Evolutionary conservation across 148 eudicot species (phyloP), one percentile per base, ranked within the genome.

Genomic region (Vaccinium vitisidaea): DNA sequence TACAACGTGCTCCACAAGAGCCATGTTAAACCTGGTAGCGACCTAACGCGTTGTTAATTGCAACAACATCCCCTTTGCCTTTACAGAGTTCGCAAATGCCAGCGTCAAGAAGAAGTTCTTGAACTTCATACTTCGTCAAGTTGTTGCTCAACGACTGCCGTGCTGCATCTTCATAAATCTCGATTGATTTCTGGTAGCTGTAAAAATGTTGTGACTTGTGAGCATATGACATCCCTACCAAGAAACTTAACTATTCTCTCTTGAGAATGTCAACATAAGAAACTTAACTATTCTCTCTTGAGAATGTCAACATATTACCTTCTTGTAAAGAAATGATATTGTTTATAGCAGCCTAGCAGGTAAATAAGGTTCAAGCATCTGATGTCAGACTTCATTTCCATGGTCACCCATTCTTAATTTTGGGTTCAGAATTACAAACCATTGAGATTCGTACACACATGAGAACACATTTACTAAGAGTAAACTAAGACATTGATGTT

Each of bases 71-170:
- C 6, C 94, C 94, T 75, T 87, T 92, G 12, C 94, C 94, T 80
- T 88, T 93, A 69, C 98, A 95, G 14, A 95, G 91, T 80, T 92
- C 95, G 89, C 98, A 95, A 81, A 95, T 86, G 58, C 95, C 97
- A 81, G 98, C 98, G 85, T 90, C 89, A 10, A 95, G 93, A 75
- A 95, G 97, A 85, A 92, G 92, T 5, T 93, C 93, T 89, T 88
- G 86, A 61, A 86, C 94, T 88, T 92, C 97, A 86, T 92, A 95
- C 86, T 88, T 92, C 82, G 90, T 90, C 84, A 89, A 27, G 79
- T 90, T 89, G 77, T 89, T 92, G 52, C 84, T 91, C 54, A 92
- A 83, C 6, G 93, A 92, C 48, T 92, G 89, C n/a, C 85, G 83
- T 3, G 95, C 94, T 77, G 92, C 86, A 67, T 91, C 93, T 89